These are phyloP conservation scores for Teunomyces gatunensis DNA, from an alignment of 805 yeast genomes.

Conservation along the genomic window DNA sequence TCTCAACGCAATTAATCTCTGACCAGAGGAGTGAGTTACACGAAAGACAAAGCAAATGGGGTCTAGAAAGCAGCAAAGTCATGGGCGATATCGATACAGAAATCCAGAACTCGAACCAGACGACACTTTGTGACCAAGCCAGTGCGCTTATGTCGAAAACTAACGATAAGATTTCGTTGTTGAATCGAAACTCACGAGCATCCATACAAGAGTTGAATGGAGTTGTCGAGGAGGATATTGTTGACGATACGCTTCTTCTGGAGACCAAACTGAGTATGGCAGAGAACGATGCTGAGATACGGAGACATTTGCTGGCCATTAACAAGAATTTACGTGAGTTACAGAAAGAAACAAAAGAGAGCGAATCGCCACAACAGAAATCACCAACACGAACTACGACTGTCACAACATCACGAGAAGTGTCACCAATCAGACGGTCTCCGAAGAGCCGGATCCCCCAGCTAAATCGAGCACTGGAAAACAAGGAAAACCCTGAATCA, in stretches of 20 bases:
- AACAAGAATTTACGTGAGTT: conserved; percentile 6
- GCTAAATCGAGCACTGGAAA: conserved; percentile 4
- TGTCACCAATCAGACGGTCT: conserved; percentile 7
- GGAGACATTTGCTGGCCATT: neutral
- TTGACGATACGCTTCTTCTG: conserved; percentile 2
- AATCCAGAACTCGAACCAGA: neutral
- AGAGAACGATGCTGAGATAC: conserved; percentile 7
- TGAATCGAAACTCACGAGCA: conserved; percentile 1
- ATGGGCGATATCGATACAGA: neutral
- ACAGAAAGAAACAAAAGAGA: neutral
- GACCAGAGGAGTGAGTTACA: conserved; percentile 2
- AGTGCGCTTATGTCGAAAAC: neutral
- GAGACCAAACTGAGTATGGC: neutral
- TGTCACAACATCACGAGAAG: neutral
- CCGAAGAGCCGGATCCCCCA: conserved; percentile 7
- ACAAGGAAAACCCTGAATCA: conserved; percentile 8
- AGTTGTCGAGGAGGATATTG: neutral
- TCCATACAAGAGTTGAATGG: neutral
- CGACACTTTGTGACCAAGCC: neutral
- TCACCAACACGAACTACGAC: conserved; percentile 3
- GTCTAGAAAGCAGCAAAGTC: neutral
- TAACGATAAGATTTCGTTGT: conserved; percentile 7
- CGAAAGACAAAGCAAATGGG: neutral
- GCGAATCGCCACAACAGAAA: neutral
- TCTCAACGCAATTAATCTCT: neutral